A percentile compares a stretch with the other conserved stretches of the same genome.
Conservation (phyloP, 441 rosid species). For the Gossypium gossypioides region DNA sequence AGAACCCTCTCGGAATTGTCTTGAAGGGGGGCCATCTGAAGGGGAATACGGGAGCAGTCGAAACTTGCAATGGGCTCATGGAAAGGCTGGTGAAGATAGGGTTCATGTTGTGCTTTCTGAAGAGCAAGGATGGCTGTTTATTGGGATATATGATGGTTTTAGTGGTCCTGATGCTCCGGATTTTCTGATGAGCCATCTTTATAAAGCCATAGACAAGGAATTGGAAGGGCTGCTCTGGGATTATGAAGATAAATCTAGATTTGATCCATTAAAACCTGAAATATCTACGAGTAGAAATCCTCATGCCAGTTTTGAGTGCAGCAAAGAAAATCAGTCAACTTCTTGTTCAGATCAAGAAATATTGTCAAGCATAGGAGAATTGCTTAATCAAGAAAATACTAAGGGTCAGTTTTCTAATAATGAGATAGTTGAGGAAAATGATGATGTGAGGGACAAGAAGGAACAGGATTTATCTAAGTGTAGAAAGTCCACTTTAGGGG, state of each 20-base stretch:
- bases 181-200: constrained; percentile 78
- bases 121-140: constrained; percentile 90
- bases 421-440: constrained; percentile 44
- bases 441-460: constrained; percentile 23
- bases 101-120: constrained; percentile 93
- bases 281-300: constrained; percentile 18
- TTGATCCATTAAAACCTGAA: constrained; percentile 31
- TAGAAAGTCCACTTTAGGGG: constrained; percentile 22
- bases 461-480: constrained; percentile 18
- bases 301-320: constrained; percentile 19
- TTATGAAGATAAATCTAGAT: constrained; percentile 47
- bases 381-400: constrained; percentile 25
- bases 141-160: constrained; percentile 92
- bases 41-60: constrained; percentile 44
- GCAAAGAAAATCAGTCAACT: constrained; percentile 23
- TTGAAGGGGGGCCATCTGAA: constrained; percentile 50
- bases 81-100: constrained; percentile 95
- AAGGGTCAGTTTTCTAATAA: constrained; percentile 29
- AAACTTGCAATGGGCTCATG: constrained; percentile 96
- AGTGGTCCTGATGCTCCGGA: constrained; percentile 98
- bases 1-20: constrained; percentile 45
- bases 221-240: constrained; percentile 86
- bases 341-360: constrained; percentile 26
- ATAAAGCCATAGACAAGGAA: constrained; percentile 81
- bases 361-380: constrained; percentile 26